phyloP scores from a whole-genome alignment of 371 early-diverging fungal genomes.

The Mucor racemosus region DNA sequence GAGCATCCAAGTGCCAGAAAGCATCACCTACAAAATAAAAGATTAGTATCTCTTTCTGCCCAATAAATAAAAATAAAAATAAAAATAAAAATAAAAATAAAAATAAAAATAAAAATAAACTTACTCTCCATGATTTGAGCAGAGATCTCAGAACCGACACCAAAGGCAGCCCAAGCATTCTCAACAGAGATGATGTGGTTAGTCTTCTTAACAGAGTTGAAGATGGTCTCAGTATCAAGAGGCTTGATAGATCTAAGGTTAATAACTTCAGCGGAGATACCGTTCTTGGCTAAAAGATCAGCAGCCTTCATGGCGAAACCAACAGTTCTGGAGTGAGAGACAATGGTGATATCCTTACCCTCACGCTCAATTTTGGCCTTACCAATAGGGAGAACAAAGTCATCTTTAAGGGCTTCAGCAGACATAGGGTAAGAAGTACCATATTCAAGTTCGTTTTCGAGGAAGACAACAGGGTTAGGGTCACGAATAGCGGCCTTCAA shows the following conservation, averaged over 20 bases:
- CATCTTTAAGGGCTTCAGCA: constrained; percentile 79
- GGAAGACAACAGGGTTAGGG: constrained; percentile 97
- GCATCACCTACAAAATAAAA: constrained; percentile 67
- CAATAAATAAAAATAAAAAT: neutral
- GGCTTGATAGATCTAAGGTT: constrained; percentile 99
- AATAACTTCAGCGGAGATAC: constrained; percentile 92
- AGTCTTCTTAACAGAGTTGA: constrained; percentile 96
- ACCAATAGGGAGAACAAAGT: constrained; percentile 94
- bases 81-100: too few species aligned
- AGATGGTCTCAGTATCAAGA: constrained; percentile 93
- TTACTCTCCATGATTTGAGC: constrained; percentile 93
- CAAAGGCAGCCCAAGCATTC: constrained; percentile 97
- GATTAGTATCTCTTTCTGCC: neutral
- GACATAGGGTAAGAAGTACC: constrained; percentile 88
- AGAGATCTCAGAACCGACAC: constrained; percentile 97
- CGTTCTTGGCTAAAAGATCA: constrained; percentile 82
- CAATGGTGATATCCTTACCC: constrained; percentile 93
- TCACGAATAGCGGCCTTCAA: constrained; percentile 97
- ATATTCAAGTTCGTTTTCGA: constrained; percentile 99
- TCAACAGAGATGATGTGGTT: constrained; percentile 98
- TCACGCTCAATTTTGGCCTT: constrained; percentile 96
- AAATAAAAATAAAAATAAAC: constrained; percentile 9
- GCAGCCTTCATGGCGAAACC: constrained; percentile 93
- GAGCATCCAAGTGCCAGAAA: constrained; percentile 96
- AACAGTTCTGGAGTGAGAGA: constrained; percentile 94